These are phyloP conservation scores for Phytophthora fragariae DNA, from an alignment of 352 stramenopile genomes.

Conservation along the genomic window DNA sequence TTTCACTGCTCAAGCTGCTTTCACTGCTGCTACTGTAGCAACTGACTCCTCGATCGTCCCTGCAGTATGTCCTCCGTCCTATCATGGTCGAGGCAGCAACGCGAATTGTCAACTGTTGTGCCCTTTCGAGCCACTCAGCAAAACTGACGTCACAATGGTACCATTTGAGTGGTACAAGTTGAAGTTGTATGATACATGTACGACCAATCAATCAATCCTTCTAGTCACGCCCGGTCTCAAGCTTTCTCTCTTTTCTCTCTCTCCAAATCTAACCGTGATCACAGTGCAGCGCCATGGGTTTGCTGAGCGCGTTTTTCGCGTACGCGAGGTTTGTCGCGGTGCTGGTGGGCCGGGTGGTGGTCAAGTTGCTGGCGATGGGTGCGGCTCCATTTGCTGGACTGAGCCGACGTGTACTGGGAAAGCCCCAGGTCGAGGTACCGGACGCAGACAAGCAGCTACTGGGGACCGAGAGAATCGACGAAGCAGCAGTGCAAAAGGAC, in stretches of 20 bases:
- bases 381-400: slow-evolving; percentile 1
- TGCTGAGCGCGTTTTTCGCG: slow-evolving; percentile 38
- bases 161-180: slow-evolving; percentile 24
- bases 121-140: slow-evolving; percentile 10
- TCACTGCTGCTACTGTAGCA: slow-evolving; percentile 25
- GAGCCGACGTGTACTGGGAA: slow-evolving; percentile 11
- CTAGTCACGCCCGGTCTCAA: slow-evolving; percentile 25
- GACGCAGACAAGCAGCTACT: slow-evolving; percentile 25
- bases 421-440: slow-evolving; percentile 21
- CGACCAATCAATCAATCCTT: not conserved
- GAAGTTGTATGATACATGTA: slow-evolving; percentile 29
- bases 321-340: slow-evolving; percentile 28
- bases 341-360: slow-evolving; percentile 17
- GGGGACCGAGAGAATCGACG: slow-evolving; percentile 12
- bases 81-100: slow-evolving; percentile 18
- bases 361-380: slow-evolving; percentile 27
- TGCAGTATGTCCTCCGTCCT: slow-evolving; percentile 6
- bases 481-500: slow-evolving; percentile 16
- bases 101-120: slow-evolving; percentile 6
- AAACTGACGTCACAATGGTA: slow-evolving; percentile 28
- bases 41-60: not conserved
- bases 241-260: not conserved
- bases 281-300: slow-evolving; percentile 25
- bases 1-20: slow-evolving; percentile 32
- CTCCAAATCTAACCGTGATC: not conserved